These are phyloP conservation scores for Rhytidhysteron rufulum DNA, from an alignment of 2,329 filamentous ascomycete species.

Conservation along the genomic window DNA sequence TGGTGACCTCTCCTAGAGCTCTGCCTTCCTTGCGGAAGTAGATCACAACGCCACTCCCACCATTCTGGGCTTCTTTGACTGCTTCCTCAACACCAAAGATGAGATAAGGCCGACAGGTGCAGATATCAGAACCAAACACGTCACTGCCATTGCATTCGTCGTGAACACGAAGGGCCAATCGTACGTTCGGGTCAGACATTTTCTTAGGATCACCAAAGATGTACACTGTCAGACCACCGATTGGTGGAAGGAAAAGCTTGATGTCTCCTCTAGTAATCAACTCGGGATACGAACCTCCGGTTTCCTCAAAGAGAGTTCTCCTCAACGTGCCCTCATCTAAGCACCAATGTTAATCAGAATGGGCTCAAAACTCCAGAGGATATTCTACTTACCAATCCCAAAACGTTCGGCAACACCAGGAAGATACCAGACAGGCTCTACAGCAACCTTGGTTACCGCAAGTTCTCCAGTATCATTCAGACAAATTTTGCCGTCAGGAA, in stretches of 20 bases:
- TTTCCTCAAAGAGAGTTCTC: conserved; percentile 88
- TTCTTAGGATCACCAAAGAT: conserved; percentile 94
- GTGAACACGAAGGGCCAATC: conserved; percentile 79
- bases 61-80: conserved; percentile 92
- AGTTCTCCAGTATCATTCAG: conserved; percentile 82
- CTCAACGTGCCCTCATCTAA: conserved; percentile 80
- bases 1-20: conserved; percentile 91
- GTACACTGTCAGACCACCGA: conserved; percentile 93
- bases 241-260: conserved; percentile 92
- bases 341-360: conserved; percentile 17
- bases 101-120: conserved; percentile 91
- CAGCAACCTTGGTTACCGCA: conserved; percentile 92
- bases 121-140: conserved; percentile 97
- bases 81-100: conserved; percentile 97
- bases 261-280: conserved; percentile 92
- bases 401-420: conserved; percentile 78
- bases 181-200: conserved; percentile 80
- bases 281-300: conserved; percentile 93
- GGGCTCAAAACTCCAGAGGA: background rate
- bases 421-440: conserved; percentile 72
- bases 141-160: conserved; percentile 94
- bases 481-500: conserved; percentile 83
- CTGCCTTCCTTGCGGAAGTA: conserved; percentile 98
- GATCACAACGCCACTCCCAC: conserved; percentile 91
- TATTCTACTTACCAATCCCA: conserved; percentile 64